A percentile compares a stretch with the other conserved stretches of the same genome.
Conservation (phyloP, 331 rosid species). For the Rosa hybrid region DNA sequence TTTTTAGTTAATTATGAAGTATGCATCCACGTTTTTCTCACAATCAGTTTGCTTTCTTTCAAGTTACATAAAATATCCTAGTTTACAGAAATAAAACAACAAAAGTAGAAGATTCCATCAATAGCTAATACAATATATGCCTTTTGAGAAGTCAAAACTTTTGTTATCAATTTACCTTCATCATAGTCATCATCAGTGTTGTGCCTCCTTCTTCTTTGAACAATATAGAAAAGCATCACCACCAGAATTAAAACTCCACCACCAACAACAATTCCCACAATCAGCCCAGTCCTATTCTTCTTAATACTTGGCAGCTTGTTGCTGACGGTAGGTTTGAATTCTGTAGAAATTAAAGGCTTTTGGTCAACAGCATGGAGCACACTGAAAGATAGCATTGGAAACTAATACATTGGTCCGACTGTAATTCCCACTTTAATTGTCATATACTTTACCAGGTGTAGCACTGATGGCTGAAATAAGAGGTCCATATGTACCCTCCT, state of each 20-base stretch:
- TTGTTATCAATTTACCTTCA: conserved; percentile 45
- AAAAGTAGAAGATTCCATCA: background rate
- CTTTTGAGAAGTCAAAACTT: background rate
- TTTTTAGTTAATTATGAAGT: background rate
- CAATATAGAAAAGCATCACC: conserved; percentile 23
- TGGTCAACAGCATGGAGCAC: conserved; percentile 3
- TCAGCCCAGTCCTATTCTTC: conserved; percentile 45
- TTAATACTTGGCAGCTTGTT: conserved; percentile 47
- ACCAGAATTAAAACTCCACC: conserved; percentile 31
- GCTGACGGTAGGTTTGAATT: conserved; percentile 52
- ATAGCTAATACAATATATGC: background rate
- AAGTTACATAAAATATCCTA: background rate
- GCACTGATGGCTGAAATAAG: conserved; percentile 75
- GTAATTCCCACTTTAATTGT: background rate
- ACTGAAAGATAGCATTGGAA: background rate
- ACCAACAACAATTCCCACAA: conserved; percentile 61
- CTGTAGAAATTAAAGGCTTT: conserved; percentile 32
- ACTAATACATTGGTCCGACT: conserved; percentile 3
- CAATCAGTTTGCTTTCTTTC: background rate
- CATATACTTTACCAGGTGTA: conserved; percentile 53
- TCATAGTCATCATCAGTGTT: conserved; percentile 30
- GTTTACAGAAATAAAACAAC: background rate
- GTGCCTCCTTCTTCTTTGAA: conserved; percentile 46
- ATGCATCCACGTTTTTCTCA: background rate
- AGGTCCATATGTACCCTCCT: conserved; percentile 69